A percentile compares a stretch with the other conserved stretches of the same genome.
phyloP scores from a whole-genome alignment of 176 grass and related monocot genomes.

The Dactylis glomerata region DNA sequence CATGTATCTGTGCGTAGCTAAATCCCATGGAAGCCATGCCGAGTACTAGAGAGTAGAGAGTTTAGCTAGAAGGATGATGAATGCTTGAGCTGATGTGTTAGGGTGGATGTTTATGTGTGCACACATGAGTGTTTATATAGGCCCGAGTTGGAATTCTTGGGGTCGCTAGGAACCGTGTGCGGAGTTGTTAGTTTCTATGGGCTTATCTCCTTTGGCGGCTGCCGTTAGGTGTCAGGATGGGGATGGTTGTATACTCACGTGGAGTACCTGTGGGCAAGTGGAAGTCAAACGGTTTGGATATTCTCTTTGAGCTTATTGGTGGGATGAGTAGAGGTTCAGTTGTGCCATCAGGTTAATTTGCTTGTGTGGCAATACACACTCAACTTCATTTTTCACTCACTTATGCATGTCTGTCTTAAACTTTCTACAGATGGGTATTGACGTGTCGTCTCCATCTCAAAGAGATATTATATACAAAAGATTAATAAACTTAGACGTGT shows the following conservation, averaged over 20 bases:
- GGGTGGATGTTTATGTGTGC: background rate
- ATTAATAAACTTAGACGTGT: background rate
- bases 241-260: background rate
- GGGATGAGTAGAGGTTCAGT: background rate
- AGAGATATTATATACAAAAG: background rate
- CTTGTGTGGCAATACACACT: background rate
- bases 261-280: background rate
- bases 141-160: background rate
- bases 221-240: background rate
- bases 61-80: background rate
- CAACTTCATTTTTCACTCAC: background rate
- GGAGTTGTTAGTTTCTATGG: conserved; percentile 11
- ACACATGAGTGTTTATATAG: conserved; percentile 16
- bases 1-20: conserved; percentile 37
- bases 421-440: background rate
- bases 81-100: background rate
- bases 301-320: background rate
- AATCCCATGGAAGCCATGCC: conserved; percentile 39
- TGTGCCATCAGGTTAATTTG: background rate
- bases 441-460: background rate
- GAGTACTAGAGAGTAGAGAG: background rate
- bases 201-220: conserved; percentile 15
- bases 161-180: background rate
- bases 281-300: background rate
- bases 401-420: background rate